Conservation (phyloP, 2,329 filamentous ascomycete genomes). For the Dactylellina cionopaga region DNA sequence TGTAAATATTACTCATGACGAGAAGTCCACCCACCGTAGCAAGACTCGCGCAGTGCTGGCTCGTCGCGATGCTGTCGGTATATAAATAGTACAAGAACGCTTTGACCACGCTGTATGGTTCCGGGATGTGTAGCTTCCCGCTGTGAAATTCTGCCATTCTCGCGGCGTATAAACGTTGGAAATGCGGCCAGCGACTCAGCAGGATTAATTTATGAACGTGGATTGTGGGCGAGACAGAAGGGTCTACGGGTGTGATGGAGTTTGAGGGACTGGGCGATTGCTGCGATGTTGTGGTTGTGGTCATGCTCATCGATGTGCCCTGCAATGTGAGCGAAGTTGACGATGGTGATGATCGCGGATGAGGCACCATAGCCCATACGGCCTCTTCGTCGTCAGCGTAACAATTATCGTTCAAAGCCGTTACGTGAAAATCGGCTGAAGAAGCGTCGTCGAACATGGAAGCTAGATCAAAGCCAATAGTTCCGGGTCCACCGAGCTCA, state of each 20-base stretch:
- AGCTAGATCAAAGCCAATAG: conserved; percentile 83
- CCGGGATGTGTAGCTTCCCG: conserved; percentile 96
- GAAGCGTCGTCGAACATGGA: conserved; percentile 89
- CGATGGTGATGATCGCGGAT: conserved; percentile 32
- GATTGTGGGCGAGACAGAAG: conserved; percentile 71
- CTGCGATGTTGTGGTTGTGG: conserved; percentile 16
- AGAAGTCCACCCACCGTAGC: conserved; percentile 91
- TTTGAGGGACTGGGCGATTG: conserved; percentile 25
- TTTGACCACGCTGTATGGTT: conserved; percentile 91
- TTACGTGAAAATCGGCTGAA: conserved; percentile 86
- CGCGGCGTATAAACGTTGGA: conserved; percentile 86
- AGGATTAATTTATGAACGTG: conserved; percentile 95
- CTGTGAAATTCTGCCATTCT: conserved; percentile 99
- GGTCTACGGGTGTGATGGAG: conserved; percentile 56
- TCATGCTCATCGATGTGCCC: conserved; percentile 4
- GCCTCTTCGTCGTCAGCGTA: conserved; percentile 72
- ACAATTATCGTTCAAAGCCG: conserved; percentile 79
- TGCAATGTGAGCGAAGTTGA: conserved; percentile 18
- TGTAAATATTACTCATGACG: conserved; percentile 98
- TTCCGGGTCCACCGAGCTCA: conserved; percentile 60
- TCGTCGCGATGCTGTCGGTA: conserved; percentile 83
- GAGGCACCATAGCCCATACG: conserved; percentile 53
- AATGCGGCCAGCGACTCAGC: conserved; percentile 95
- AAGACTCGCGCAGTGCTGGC: conserved; percentile 71
- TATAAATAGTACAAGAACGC: conserved; percentile 97